Conservation (phyloP, 768 basidiomycete species). For the Amanita fuliginea region DNA sequence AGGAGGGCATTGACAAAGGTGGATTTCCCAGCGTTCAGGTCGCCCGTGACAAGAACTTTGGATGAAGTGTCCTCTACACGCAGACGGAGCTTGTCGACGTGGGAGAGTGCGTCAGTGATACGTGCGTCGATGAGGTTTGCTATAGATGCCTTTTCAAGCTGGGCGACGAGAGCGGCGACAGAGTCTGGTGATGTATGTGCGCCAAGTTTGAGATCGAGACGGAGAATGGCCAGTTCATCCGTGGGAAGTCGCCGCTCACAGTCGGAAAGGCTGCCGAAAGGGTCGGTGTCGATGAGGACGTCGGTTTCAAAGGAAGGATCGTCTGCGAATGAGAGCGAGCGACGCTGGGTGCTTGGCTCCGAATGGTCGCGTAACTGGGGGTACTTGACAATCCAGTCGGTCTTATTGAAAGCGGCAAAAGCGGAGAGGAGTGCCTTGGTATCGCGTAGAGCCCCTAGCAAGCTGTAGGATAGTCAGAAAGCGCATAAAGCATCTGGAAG, state of each 20-base stretch:
- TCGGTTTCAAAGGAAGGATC: conserved; percentile 61
- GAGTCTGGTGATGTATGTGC: conserved; percentile 54
- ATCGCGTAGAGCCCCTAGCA: conserved; percentile 67
- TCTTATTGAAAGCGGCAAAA: conserved; percentile 72
- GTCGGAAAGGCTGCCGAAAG: conserved; percentile 38
- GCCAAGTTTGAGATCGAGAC: conserved; percentile 88
- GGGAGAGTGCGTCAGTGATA: conserved; percentile 58
- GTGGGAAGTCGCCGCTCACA: conserved; percentile 30
- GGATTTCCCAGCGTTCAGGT: conserved; percentile 96
- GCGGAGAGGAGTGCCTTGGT: conserved; percentile 60
- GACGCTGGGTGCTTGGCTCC: conserved; percentile 35
- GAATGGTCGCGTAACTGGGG: conserved; percentile 54
- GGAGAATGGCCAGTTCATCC: conserved; percentile 77
- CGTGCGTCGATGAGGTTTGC: conserved; percentile 86
- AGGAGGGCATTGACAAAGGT: conserved; percentile 96
- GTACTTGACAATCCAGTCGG: conserved; percentile 84
- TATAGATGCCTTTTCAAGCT: conserved; percentile 88
- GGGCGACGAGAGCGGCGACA: conserved; percentile 68
- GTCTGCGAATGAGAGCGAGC: conserved; percentile 78
- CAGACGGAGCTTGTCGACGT: conserved; percentile 75
- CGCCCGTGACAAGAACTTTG: conserved; percentile 95
- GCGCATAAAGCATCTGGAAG: conserved; percentile 3
- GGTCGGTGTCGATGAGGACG: conserved; percentile 44
- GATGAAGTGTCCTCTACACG: conserved; percentile 89
- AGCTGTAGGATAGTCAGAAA: conserved; percentile 24